A percentile compares a stretch with the other conserved stretches of the same genome.
Evolutionary conservation across 306 rosid genomes (phyloP).

Genomic region (Begonia fuchsioides): DNA sequence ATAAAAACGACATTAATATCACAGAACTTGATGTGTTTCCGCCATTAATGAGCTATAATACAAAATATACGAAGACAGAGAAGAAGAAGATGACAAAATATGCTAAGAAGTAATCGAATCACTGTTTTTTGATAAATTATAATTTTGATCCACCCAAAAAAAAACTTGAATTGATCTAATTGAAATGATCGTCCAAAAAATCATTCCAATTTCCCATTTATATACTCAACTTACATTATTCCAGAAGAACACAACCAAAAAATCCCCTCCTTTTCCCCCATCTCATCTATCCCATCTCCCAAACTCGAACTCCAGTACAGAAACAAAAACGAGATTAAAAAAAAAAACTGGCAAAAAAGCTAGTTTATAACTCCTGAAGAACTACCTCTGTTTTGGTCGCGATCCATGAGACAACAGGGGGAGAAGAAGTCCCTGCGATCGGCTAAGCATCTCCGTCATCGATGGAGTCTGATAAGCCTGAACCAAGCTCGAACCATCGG

Average conservation of each 20-base stretch:
- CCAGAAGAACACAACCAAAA: not conserved
- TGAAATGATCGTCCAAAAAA: too few relatives aligned
- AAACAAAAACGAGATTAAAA: too few relatives aligned
- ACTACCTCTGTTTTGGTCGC: slow-evolving; percentile 74
- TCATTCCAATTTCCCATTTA: not conserved
- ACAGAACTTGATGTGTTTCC: too few relatives aligned
- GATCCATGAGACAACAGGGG: slow-evolving; percentile 47
- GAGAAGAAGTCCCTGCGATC: slow-evolving; percentile 83
- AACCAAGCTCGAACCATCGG: slow-evolving; percentile 70
- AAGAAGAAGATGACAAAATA: too few relatives aligned
- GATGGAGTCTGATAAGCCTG: slow-evolving; percentile 93
- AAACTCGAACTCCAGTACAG: not conserved
- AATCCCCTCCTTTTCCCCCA: not conserved
- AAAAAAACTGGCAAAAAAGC: not conserved
- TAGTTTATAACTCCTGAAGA: not conserved
- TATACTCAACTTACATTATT: not conserved
- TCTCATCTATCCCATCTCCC: not conserved
- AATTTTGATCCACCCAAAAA: too few relatives aligned
- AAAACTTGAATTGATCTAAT: too few relatives aligned
- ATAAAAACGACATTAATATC: too few relatives aligned
- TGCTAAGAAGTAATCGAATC: too few relatives aligned
- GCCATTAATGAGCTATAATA: too few relatives aligned
- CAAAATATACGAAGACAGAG: too few relatives aligned
- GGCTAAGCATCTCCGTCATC: slow-evolving; percentile 90
- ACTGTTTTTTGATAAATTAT: too few relatives aligned